phyloP scores from a whole-genome alignment of 805 yeast species.

The Zygotorulaspora chibaensis region DNA sequence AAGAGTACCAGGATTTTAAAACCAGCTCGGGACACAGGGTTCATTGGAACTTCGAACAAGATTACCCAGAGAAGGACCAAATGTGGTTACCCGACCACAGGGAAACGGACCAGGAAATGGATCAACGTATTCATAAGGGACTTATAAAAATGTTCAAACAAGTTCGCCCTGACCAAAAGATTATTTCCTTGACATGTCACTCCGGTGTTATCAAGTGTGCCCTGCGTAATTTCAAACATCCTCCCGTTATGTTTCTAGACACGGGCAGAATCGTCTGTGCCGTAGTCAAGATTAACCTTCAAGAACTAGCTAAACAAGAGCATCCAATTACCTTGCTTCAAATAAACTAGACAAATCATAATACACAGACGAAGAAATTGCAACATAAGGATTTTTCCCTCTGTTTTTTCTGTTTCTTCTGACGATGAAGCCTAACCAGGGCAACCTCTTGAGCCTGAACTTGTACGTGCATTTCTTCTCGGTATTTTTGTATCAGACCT shows the following conservation, averaged over 20 bases:
- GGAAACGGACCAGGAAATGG: conserved; percentile 49
- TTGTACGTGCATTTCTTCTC: too few relatives aligned
- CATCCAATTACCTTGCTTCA: too few relatives aligned
- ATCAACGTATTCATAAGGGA: conserved; percentile 37
- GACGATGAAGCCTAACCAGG: too few relatives aligned
- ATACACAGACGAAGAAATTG: too few relatives aligned
- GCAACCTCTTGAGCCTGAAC: too few relatives aligned
- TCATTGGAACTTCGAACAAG: conserved; percentile 41
- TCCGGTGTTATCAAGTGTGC: conserved; percentile 55
- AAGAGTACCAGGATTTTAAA: conserved; percentile 19
- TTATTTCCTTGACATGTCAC: conserved; percentile 53
- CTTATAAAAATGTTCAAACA: conserved; percentile 43
- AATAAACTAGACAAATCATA: too few relatives aligned
- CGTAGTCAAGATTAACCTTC: conserved; percentile 39
- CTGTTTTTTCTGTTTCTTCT: too few relatives aligned
- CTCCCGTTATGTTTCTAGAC: conserved; percentile 49
- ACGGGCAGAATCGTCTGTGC: conserved; percentile 66
- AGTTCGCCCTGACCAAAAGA: conserved; percentile 22
- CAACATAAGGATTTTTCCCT: too few relatives aligned
- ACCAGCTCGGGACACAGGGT: conserved; percentile 35
- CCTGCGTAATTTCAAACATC: conserved; percentile 49
- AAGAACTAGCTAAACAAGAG: background rate
- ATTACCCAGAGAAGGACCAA: conserved; percentile 48
- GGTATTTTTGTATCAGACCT: too few relatives aligned
- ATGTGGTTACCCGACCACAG: conserved; percentile 43